Base-by-base conservation (phyloP, 208 protist species). In the Herpetomonas tarakana region DNA sequence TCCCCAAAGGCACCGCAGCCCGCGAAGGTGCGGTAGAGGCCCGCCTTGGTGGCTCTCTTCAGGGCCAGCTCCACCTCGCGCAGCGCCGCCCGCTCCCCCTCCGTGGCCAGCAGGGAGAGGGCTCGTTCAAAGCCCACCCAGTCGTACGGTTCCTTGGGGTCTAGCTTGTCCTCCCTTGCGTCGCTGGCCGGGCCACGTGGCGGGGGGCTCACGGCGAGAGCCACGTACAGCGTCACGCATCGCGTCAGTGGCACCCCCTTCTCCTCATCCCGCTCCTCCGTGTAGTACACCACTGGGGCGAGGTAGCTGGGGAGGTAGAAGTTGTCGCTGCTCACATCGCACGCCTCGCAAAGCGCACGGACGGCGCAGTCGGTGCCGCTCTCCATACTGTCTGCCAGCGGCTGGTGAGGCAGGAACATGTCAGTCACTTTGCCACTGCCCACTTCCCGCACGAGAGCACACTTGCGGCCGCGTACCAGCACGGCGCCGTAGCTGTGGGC, bases 241-340 rank as follows among this genome's bases (percentile, higher is more conserved):
- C 60, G 29, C 31, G 61, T 25, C 12, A 26, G 29, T 22, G 46
- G 51, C 18, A 24, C 54, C 27, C 2, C 57, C 6, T 18, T 14
- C 21, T 45, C 54, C 21, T 45, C 54, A 11, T 6, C 19, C 44
- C 26, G 46, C 62, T 25, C 52, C 30, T 22, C 25, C 9, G 25
- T 31, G 54, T 92, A 91, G 58, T 75, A 89, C 50, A 78, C 67
- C 1, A 88, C 71, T 12, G 88, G 84, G 0, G 84, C 64, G 22
- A 91, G 44, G 54, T 83, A 92, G 54, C 47, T 73, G 4, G 82
- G 88, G 1, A 84, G 46, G 67, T 85, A 90, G 61, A 94, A 90
- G 64, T 88, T 94, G 62, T 92, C 84, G 45, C 73, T 71, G 71
- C 84, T 94, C 29, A 91, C 72, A n/a, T 94, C 84, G 57, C 76